Evolutionary conservation across 2,329 filamentous ascomycete genomes (phyloP).

Genomic region (Herpomyces periplanetae): DNA sequence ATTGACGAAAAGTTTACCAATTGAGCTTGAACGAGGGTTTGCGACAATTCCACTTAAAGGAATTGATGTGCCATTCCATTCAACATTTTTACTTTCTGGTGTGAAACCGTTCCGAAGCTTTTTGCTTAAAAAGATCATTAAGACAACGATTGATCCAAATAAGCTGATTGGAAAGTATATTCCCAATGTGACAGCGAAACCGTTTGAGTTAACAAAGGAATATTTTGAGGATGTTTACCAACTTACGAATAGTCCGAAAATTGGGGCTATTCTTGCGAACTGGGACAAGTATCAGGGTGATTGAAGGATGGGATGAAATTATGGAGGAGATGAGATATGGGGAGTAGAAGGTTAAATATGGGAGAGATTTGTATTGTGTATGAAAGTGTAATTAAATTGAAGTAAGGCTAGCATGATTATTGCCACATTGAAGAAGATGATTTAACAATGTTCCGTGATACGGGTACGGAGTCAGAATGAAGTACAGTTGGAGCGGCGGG

Average conservation of each 20-base stretch:
- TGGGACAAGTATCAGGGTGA: constrained; percentile 13
- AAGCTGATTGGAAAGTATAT: constrained; percentile 97
- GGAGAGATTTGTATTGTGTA: no score
- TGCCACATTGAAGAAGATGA: no score
- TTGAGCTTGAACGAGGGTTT: constrained; percentile 72
- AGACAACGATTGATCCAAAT: constrained; percentile 83
- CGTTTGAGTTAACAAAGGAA: constrained; percentile 82
- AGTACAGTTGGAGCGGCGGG: no score
- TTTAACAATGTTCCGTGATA: no score
- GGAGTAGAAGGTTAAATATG: no score
- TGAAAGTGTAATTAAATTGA: no score
- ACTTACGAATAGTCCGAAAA: constrained; percentile 42
- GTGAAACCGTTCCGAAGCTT: constrained; percentile 97
- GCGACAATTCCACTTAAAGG: constrained; percentile 85
- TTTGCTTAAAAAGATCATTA: constrained; percentile 98
- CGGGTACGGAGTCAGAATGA: no score
- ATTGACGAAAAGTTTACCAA: constrained; percentile 44
- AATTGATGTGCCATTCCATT: constrained; percentile 97
- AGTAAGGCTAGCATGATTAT: no score
- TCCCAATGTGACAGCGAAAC: constrained; percentile 81
- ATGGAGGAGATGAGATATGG: no score
- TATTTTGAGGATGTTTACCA: constrained; percentile 98
- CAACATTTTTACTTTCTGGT: constrained; percentile 78
- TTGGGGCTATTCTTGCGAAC: constrained; percentile 46
- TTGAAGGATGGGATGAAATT: no score